These are phyloP conservation scores for Colletotrichum melonis DNA, from an alignment of 2,329 filamentous ascomycete genomes.

Conservation along the genomic window DNA sequence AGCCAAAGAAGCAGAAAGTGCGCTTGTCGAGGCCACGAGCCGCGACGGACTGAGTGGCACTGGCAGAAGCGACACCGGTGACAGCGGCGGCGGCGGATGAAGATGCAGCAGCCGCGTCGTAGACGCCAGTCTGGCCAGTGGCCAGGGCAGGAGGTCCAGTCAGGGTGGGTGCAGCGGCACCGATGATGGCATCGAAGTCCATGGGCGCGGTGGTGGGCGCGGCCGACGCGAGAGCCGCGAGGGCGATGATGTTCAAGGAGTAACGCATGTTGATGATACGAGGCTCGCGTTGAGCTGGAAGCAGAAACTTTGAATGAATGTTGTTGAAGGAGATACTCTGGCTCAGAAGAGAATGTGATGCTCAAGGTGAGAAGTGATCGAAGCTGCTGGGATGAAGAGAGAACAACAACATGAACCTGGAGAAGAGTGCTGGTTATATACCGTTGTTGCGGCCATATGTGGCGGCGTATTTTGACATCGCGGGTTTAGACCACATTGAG, in stretches of 20 bases:
- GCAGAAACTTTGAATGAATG: not conserved
- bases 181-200: conserved; percentile 7
- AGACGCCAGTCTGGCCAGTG: conserved; percentile 15
- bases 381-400: conserved; percentile 19
- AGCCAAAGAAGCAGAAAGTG: conserved; percentile 9
- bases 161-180: not conserved
- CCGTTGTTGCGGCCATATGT: too few relatives aligned
- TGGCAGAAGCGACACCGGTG: conserved; percentile 21
- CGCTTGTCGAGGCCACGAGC: conserved; percentile 13
- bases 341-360: not conserved
- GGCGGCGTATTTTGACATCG: not conserved
- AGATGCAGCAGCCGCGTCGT: conserved; percentile 8
- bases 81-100: not conserved
- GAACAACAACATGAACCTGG: too few relatives aligned
- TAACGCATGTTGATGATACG: conserved; percentile 8
- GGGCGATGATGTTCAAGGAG: conserved; percentile 15
- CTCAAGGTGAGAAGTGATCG: not conserved
- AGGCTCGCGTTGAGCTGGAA: not conserved
- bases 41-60: conserved; percentile 9
- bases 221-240: conserved; percentile 22
- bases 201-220: conserved; percentile 14
- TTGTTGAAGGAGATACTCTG: not conserved
- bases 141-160: conserved; percentile 16
- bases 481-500: not conserved
- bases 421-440: conserved; percentile 1